Evolutionary conservation across 2,329 filamentous ascomycete species (phyloP).

Genomic region (Trichoderma sp.): DNA sequence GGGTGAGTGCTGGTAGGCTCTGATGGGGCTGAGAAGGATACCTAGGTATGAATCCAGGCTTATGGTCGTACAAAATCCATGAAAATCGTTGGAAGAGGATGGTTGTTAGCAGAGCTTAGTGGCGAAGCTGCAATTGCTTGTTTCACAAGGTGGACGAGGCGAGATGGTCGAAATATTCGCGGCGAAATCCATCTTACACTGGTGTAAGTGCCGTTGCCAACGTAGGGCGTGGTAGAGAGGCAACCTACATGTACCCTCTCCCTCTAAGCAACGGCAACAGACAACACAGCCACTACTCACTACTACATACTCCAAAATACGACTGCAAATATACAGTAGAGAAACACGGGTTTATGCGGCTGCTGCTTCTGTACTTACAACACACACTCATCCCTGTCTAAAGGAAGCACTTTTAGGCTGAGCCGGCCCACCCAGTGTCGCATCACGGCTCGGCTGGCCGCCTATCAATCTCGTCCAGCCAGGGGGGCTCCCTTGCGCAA

Average conservation of each 20-base stretch:
- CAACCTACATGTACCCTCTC: not conserved
- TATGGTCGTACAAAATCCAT: not conserved
- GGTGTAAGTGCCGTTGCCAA: not conserved
- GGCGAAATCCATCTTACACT: not conserved
- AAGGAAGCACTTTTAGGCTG: conserved; percentile 1
- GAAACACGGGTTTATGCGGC: not conserved
- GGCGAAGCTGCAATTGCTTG: not conserved
- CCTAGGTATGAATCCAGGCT: not conserved
- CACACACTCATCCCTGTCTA: not conserved
- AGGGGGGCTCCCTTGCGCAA: not conserved
- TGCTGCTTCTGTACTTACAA: not conserved
- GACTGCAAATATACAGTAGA: not conserved
- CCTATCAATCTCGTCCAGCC: conserved; percentile 6
- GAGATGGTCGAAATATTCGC: not conserved
- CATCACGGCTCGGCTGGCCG: conserved; percentile 12
- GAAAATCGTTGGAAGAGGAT: not conserved
- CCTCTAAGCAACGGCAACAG: not conserved
- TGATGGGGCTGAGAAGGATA: not conserved
- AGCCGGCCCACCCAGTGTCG: conserved; percentile 10
- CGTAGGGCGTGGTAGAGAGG: too few relatives aligned
- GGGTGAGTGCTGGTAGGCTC: not conserved
- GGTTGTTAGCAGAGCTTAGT: not conserved
- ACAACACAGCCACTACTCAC: not conserved
- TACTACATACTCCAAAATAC: not conserved
- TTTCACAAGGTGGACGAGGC: not conserved